Conservation (phyloP, 1,284 basidiomycete species). For the Rhodotorula sp. region DNA sequence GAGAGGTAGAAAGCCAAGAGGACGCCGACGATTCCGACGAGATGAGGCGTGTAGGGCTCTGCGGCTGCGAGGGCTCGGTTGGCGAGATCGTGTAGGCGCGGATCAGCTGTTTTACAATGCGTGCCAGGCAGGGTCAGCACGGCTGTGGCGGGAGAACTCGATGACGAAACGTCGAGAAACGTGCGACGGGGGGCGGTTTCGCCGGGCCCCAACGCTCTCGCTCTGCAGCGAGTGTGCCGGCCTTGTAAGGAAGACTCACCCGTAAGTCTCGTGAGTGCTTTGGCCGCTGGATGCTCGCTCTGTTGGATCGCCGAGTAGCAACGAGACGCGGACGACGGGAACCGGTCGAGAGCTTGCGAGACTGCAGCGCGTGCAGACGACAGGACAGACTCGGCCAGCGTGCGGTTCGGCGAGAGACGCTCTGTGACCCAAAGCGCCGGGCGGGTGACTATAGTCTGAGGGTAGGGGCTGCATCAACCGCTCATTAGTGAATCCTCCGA, state of each 20-base stretch:
- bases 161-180: background rate
- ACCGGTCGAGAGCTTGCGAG: background rate
- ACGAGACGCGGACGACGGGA: background rate
- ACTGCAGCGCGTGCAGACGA: conserved; percentile 3
- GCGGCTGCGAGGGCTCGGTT: background rate
- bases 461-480: too few species aligned
- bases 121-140: background rate
- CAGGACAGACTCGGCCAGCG: conserved; percentile 2
- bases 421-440: too few species aligned
- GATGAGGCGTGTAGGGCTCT: background rate
- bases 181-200: background rate
- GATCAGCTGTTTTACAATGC: background rate
- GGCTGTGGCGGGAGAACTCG: background rate
- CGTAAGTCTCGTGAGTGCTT: background rate
- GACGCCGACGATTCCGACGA: conserved; percentile 15
- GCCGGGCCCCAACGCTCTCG: background rate
- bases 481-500: too few species aligned
- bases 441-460: too few species aligned
- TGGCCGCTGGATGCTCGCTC: conserved; percentile 12
- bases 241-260: background rate
- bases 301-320: background rate
- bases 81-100: background rate
- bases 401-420: background rate
- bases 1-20: conserved; percentile 7
- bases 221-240: background rate